These are phyloP conservation scores for Blastocystis sp. DNA, from an alignment of 352 stramenopile genomes.

Conservation along the genomic window DNA sequence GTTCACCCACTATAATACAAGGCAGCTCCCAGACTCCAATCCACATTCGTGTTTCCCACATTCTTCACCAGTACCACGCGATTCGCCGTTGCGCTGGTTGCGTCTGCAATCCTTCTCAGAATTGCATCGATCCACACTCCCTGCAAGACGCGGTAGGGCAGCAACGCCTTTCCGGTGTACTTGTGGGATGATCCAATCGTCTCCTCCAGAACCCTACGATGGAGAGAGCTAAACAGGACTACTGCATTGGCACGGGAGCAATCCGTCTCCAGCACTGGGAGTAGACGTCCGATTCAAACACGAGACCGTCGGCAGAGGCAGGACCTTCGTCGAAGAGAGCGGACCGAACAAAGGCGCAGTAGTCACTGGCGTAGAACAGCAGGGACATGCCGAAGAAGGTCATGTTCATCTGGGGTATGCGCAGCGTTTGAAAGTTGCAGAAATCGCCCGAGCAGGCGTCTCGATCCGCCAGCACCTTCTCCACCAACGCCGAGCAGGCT, in stretches of 20 bases:
- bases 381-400: constrained; percentile 50
- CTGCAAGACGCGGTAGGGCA: constrained; percentile 33
- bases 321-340: neutral
- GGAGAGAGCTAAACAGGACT: neutral
- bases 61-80: constrained; percentile 30
- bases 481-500: neutral
- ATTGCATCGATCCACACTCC: neutral
- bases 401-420: neutral
- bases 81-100: neutral
- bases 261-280: neutral
- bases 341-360: constrained; percentile 14
- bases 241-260: neutral
- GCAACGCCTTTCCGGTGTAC: neutral
- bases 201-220: neutral
- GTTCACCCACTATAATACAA: neutral
- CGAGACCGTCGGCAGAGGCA: neutral
- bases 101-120: neutral
- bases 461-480: neutral
- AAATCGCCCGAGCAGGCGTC: neutral
- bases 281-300: neutral
- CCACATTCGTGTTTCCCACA: constrained; percentile 37
- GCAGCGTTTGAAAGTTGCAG: neutral
- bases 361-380: constrained; percentile 53
- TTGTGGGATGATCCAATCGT: neutral
- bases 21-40: constrained; percentile 62